Evolutionary conservation across 2,329 filamentous ascomycete genomes (phyloP).

Genomic region (Alternaria brassicicola): DNA sequence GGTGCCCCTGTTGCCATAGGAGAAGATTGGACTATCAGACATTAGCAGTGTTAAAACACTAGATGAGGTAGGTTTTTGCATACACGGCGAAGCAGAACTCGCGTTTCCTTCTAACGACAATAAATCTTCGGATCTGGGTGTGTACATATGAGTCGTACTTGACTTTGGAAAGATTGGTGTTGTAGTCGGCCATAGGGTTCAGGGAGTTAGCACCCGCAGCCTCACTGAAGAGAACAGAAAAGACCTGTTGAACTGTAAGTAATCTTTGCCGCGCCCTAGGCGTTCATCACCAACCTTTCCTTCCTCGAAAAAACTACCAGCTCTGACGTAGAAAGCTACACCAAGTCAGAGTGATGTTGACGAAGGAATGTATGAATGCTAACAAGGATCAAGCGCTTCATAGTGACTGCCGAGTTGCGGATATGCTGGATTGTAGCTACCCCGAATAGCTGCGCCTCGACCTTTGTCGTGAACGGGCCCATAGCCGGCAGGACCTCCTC

Average conservation of each 20-base stretch:
- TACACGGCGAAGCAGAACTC: constrained; percentile 20
- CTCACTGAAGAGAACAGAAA: constrained; percentile 17
- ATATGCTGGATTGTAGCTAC: not conserved
- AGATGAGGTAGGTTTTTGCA: too few species aligned
- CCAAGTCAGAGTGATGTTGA: not conserved
- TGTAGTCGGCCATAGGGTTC: constrained; percentile 1
- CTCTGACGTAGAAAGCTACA: constrained; percentile 3
- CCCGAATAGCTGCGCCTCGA: not conserved
- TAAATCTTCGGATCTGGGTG: constrained; percentile 23
- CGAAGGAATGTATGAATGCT: rapidly evolving
- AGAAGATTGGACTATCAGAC: not conserved
- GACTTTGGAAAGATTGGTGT: constrained; percentile 6
- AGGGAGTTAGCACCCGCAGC: not conserved
- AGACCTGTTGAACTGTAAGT: not conserved
- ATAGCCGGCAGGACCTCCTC: not conserved
- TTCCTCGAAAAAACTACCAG: constrained; percentile 3
- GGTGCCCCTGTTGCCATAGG: not conserved
- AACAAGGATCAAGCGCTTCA: not conserved
- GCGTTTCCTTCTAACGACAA: constrained; percentile 9
- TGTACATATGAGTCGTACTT: constrained; percentile 8
- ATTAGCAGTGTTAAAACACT: not conserved
- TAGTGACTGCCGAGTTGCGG: not conserved
- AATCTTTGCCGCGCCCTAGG: not conserved
- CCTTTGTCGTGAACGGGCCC: too few species aligned
- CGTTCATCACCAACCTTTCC: not conserved